Conservation (phyloP, 768 basidiomycete genomes). For the Neoboletus brunneissimus region DNA sequence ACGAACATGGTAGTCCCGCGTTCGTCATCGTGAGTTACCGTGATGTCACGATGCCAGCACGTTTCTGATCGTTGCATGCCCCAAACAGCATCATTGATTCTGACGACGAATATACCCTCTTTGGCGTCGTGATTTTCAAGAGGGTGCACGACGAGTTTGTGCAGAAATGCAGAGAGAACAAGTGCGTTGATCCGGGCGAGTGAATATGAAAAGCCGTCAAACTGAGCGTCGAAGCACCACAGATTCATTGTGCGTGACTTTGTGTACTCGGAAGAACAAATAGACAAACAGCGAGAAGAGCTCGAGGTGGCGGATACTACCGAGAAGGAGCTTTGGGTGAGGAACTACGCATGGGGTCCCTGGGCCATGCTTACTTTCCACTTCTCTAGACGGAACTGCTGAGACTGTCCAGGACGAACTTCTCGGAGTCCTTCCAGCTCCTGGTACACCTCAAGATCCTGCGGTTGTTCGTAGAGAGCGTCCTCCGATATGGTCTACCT, state of each 20-base stretch:
- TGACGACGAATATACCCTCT: conserved; percentile 88
- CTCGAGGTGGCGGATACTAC: conserved; percentile 74
- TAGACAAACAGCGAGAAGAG: conserved; percentile 79
- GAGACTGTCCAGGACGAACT: conserved; percentile 88
- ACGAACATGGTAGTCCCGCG: conserved; percentile 90
- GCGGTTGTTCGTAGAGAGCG: conserved; percentile 91
- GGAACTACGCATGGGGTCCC: conserved; percentile 16
- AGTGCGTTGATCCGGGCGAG: conserved; percentile 47
- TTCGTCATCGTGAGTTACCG: conserved; percentile 67
- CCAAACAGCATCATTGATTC: conserved; percentile 61
- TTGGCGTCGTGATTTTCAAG: conserved; percentile 84
- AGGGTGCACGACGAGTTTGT: conserved; percentile 89
- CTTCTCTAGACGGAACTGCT: conserved; percentile 81
- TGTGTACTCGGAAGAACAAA: conserved; percentile 77
- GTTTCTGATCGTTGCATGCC: conserved; percentile 18
- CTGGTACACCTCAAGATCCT: conserved; percentile 91
- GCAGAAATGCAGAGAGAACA: conserved; percentile 93
- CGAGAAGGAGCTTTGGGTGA: conserved; percentile 96
- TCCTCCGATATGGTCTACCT: conserved; percentile 92
- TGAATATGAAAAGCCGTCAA: neutral
- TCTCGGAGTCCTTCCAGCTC: conserved; percentile 94
- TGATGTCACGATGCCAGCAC: conserved; percentile 12
- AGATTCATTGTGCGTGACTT: conserved; percentile 98
- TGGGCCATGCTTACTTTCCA: neutral
- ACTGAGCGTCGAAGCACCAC: conserved; percentile 8